Evolutionary conservation across 2,329 filamentous ascomycete genomes (phyloP), one percentile per base, ranked within the genome.

Genomic region (Trichoderma harzianum): DNA sequence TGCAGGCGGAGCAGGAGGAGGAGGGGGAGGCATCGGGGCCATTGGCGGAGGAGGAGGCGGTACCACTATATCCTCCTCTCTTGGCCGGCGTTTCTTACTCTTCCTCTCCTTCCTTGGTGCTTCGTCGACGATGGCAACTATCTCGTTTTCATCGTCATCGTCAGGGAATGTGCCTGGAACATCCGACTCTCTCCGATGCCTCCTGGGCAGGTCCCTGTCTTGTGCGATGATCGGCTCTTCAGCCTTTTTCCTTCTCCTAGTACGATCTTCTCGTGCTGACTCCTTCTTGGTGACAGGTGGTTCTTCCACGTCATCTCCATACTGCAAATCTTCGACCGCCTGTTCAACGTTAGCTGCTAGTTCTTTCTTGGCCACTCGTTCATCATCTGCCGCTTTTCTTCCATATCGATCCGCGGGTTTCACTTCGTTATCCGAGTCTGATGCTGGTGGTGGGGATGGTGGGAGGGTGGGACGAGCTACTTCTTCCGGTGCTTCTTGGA

Each of bases 161-260:
- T 83, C 82, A 28, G 89, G 89, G 77, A 91, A 91, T 73, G 86
- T 87, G 70, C 89, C 89, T 55, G 89, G 77, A n/a, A 77, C 61
- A 55, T 77, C 76, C 4, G 74, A 74, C 43, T 73, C 72, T 57
- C 73, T 76, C 21, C 72, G 72, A 30, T 61, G 68, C 76, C 73
- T 79, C 79, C 78, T 82, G 83, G 61, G 80, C 79, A 55, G 79
- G 39, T 51, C 57, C 16, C 57, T 53, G 4, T 34, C 67, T n/a
- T 58, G 39, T 36, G 11, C 57, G 21, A 53, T 34, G 7, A 62
- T 5, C n/a, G 39, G 57, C 39, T 69, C 67, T 16, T 62, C 57
- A 1, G 21, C 39, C 67, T 53, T 69, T 34, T 21, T 43, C 6
- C 57, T 61, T 28, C 67, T 62, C 57, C 67, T 61, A 3, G 67